Conservation (phyloP, 179 eudicot genomes). For the Corrigiola litoralis region DNA sequence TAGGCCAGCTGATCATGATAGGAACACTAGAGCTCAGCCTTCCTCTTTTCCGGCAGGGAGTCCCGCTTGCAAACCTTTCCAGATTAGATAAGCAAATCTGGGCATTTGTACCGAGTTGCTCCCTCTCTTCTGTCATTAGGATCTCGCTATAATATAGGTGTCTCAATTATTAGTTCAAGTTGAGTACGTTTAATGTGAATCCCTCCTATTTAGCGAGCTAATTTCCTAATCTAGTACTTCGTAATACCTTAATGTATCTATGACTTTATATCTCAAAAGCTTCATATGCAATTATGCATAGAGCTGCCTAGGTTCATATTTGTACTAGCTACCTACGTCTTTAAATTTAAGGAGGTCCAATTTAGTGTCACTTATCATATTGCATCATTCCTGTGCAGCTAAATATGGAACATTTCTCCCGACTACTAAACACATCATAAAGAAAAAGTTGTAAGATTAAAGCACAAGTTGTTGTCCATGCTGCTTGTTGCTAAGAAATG, state of each 20-base stretch:
- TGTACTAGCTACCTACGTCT: too few species aligned
- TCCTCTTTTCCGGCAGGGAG: background rate
- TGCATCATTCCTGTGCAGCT: conserved; percentile 11
- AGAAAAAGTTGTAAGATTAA: background rate
- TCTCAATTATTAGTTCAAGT: background rate
- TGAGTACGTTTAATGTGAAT: too few species aligned
- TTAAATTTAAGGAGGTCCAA: background rate
- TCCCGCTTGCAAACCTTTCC: conserved; percentile 23
- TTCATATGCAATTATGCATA: too few species aligned
- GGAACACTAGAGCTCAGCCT: conserved; percentile 15
- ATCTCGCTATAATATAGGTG: background rate
- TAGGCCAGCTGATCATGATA: conserved; percentile 27
- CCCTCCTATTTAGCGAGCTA: too few species aligned
- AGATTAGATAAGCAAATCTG: conserved; percentile 17
- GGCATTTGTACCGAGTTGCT: conserved; percentile 10
- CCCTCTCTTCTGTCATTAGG: conserved; percentile 45
- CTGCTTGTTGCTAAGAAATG: too few species aligned
- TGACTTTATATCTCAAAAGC: too few species aligned
- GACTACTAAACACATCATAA: background rate
- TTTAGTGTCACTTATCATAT: background rate
- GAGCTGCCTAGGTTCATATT: too few species aligned
- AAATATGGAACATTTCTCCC: background rate
- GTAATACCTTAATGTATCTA: too few species aligned
- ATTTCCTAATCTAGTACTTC: too few species aligned
- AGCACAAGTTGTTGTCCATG: too few species aligned